phyloP scores from a whole-genome alignment of 495 filamentous ascomycete genomes.

The Peziza echinospora region DNA sequence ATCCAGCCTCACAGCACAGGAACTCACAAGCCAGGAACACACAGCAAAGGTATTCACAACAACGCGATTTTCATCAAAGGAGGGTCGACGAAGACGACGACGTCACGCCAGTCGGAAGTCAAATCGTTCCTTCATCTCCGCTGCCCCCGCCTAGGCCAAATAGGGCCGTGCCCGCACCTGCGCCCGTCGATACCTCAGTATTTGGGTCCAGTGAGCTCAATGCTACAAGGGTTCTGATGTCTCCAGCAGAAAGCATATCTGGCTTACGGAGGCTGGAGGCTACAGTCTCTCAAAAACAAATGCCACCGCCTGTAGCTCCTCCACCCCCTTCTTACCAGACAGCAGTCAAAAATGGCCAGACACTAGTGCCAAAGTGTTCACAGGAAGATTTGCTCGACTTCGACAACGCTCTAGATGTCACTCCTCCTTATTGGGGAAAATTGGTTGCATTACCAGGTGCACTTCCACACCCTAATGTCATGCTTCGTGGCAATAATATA shows the following conservation, averaged over 20 bases:
- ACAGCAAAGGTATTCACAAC: constrained; percentile 2
- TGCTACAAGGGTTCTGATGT: no score
- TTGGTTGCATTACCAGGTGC: constrained; percentile 11
- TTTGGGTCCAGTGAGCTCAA: no score
- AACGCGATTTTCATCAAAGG: constrained; percentile 4
- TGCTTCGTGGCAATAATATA: constrained; percentile 4
- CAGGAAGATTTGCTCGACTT: not conserved
- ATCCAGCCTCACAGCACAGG: constrained; percentile 4
- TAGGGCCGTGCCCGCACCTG: no score
- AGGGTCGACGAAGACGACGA: no score
- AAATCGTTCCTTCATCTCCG: no score
- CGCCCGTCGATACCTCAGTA: no score
- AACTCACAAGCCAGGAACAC: constrained; percentile 2
- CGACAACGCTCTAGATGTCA: constrained; percentile 2
- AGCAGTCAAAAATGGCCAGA: not conserved
- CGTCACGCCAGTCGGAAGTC: no score
- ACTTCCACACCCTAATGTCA: constrained; percentile 2
- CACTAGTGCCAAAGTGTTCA: not conserved
- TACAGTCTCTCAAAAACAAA: not conserved
- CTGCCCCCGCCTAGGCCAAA: no score
- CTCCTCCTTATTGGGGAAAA: constrained; percentile 11
- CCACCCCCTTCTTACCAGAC: not conserved
- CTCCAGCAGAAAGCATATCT: no score
- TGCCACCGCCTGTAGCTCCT: not conserved
- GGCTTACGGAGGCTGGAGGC: no score